Evolutionary conservation across 169 alveolate genomes (phyloP).

Genomic region (Plasmodium gallinaceum): DNA sequence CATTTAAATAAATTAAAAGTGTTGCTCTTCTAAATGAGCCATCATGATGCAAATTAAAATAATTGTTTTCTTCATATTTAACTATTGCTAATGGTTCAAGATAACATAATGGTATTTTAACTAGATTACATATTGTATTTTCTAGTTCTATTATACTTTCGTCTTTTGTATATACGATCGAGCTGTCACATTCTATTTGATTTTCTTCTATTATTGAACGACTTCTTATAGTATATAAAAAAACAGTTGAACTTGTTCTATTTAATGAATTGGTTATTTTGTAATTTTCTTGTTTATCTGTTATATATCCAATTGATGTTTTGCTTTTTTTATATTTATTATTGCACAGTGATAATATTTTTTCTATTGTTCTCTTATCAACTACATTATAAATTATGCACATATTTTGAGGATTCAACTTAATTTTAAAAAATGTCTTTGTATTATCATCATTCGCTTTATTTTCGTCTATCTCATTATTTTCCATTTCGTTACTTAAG

Average conservation of each 20-base stretch:
- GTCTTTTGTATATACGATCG: constrained; percentile 73
- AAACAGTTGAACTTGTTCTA: constrained; percentile 67
- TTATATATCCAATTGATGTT: constrained; percentile 57
- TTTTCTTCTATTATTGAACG: constrained; percentile 32
- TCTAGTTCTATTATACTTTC: constrained; percentile 70
- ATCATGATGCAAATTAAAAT: constrained; percentile 86
- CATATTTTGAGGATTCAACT: constrained; percentile 36
- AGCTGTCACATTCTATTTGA: constrained; percentile 26
- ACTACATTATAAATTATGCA: constrained; percentile 55
- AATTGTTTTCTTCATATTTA: constrained; percentile 83
- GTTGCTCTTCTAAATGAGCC: constrained; percentile 85
- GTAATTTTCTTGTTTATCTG: constrained; percentile 70
- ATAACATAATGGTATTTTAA: constrained; percentile 73
- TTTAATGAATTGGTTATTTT: constrained; percentile 40
- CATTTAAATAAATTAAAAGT: constrained; percentile 81
- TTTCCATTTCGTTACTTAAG: constrained; percentile 38
- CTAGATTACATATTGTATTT: constrained; percentile 61
- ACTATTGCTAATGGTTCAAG: constrained; percentile 87
- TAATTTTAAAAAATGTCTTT: constrained; percentile 62
- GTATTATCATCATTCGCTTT: constrained; percentile 38
- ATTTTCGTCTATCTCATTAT: constrained; percentile 3
- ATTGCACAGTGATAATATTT: constrained; percentile 40
- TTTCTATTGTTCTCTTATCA: constrained; percentile 41
- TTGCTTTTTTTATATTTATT: constrained; percentile 73
- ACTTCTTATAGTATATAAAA: constrained; percentile 59